phyloP scores from a whole-genome alignment of 495 filamentous ascomycete genomes.

The Cetradonia linearis region DNA sequence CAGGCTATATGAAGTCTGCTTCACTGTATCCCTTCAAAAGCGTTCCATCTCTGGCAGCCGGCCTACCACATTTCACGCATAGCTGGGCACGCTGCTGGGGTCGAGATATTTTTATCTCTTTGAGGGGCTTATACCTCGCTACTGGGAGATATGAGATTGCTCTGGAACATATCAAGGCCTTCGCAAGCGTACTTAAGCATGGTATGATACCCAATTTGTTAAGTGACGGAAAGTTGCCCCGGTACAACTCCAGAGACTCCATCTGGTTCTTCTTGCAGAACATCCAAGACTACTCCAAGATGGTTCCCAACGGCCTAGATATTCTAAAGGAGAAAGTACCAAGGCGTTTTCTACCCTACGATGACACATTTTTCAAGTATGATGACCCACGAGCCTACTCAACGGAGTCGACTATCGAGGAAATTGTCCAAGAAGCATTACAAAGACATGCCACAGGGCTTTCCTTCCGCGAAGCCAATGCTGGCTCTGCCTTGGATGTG shows the following conservation, averaged over 20 bases:
- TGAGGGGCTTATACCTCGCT: slow-evolving; percentile 78
- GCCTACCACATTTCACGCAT: slow-evolving; percentile 86
- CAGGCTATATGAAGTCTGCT: slow-evolving; percentile 75
- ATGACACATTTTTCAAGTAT: slow-evolving; percentile 80
- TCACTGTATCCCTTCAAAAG: slow-evolving; percentile 78
- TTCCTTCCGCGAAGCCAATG: slow-evolving; percentile 90
- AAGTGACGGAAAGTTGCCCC: slow-evolving; percentile 69
- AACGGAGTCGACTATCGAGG: slow-evolving; percentile 64
- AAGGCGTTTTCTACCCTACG: slow-evolving; percentile 86
- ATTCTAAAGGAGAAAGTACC: slow-evolving; percentile 68
- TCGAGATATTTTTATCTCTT: slow-evolving; percentile 90
- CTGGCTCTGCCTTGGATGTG: slow-evolving; percentile 72
- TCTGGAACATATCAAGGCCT: slow-evolving; percentile 87
- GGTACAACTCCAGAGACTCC: slow-evolving; percentile 95
- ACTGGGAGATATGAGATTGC: slow-evolving; percentile 83
- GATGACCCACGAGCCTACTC: slow-evolving; percentile 83
- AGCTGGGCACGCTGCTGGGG: slow-evolving; percentile 98
- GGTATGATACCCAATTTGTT: slow-evolving; percentile 98
- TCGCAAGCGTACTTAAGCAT: slow-evolving; percentile 93
- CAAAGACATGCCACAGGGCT: slow-evolving; percentile 84
- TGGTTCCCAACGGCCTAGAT: slow-evolving; percentile 66
- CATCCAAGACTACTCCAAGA: slow-evolving; percentile 84
- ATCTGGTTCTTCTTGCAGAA: slow-evolving; percentile 95
- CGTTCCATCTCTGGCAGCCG: slow-evolving; percentile 83
- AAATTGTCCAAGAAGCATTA: slow-evolving; percentile 85